Evolutionary conservation across 345 rosid species (phyloP).

Genomic region (Bruguiera gymnorhiza): DNA sequence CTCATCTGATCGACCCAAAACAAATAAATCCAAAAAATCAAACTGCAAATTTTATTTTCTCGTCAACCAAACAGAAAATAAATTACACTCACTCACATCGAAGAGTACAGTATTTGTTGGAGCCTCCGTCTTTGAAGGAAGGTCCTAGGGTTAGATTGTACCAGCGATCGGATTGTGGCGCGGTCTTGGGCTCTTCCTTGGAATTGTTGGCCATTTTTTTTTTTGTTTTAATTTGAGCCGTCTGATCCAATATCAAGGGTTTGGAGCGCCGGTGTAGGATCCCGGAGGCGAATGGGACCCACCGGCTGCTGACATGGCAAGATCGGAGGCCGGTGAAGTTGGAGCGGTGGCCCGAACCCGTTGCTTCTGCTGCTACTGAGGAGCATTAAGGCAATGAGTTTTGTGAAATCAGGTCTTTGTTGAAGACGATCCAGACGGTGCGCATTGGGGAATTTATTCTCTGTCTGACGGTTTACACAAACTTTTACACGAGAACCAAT

Average conservation of each 20-base stretch:
- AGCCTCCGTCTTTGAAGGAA: constrained; percentile 54
- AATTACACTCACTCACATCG: constrained; percentile 48
- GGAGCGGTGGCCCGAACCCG: no score
- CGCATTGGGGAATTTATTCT: not conserved
- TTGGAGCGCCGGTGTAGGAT: not conserved
- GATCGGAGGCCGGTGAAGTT: not conserved
- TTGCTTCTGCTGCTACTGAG: not conserved
- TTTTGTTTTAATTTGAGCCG: not conserved
- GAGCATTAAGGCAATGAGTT: not conserved
- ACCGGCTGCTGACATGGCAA: constrained; percentile 3
- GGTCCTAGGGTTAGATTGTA: constrained; percentile 69
- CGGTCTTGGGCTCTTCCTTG: constrained; percentile 58
- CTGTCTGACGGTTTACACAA: not conserved
- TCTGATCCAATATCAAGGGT: constrained; percentile 3
- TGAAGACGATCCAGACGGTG: not conserved
- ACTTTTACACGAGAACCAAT: not conserved
- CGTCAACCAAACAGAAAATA: constrained; percentile 3
- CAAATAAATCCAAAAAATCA: not conserved
- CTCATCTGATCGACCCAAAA: constrained; percentile 46
- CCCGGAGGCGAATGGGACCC: not conserved
- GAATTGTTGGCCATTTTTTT: constrained; percentile 55
- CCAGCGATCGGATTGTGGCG: constrained; percentile 75
- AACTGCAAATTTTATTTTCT: not conserved
- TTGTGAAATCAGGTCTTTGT: not conserved
- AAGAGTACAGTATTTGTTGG: constrained; percentile 57